These are phyloP conservation scores for Salicornia ramosissima DNA, from an alignment of 148 eudicot genomes.

Conservation along the genomic window DNA sequence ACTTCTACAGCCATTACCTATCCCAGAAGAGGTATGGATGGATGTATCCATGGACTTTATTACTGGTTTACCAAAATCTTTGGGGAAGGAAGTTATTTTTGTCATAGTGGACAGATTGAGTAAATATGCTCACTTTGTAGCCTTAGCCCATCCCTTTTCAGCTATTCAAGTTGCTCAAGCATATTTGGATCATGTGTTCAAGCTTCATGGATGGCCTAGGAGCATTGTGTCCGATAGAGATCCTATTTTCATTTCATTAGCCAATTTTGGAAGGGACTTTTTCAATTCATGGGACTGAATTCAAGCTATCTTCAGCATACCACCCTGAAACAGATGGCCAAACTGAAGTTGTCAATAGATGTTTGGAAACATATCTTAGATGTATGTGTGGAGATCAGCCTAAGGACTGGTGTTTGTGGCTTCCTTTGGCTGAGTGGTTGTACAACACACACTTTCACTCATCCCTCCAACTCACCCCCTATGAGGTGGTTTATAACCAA, in stretches of 20 bases:
- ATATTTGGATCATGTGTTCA: too few species aligned
- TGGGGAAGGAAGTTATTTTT: neutral
- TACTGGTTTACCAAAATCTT: neutral
- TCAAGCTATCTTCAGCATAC: neutral
- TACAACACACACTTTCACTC: too few species aligned
- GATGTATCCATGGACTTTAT: conserved; percentile 10
- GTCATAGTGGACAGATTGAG: neutral
- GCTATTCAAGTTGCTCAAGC: neutral
- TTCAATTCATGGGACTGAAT: neutral
- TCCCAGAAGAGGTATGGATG: neutral
- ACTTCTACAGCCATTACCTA: neutral
- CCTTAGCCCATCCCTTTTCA: neutral
- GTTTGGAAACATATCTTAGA: neutral
- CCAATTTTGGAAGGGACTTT: neutral
- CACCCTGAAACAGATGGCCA: too few species aligned
- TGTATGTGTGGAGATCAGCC: neutral
- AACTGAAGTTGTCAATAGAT: neutral
- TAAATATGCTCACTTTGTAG: conserved; percentile 2
- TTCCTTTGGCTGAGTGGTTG: neutral
- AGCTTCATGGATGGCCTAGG: too few species aligned
- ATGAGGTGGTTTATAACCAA: too few species aligned
- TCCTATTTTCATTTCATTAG: neutral
- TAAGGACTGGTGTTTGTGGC: neutral
- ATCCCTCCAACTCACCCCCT: too few species aligned
- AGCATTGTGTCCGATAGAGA: too few species aligned